Conservation (phyloP, 225 moss, liverwort and hornwort species). For the Physcomitrellopsis africana region DNA sequence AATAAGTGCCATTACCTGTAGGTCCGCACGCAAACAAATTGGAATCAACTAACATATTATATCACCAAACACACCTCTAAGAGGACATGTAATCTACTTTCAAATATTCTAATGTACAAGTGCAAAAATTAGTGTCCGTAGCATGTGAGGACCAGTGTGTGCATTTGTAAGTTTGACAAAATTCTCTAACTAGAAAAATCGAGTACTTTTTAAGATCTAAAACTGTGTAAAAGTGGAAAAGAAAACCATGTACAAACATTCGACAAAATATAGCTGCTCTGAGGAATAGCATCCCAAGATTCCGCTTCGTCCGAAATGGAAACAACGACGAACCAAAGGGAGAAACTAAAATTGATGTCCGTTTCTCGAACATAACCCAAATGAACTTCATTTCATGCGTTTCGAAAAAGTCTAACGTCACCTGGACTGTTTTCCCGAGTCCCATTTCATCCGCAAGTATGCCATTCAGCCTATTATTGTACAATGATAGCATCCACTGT, state of each 20-base stretch:
- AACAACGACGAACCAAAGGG: too few species aligned
- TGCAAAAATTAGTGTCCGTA: background rate
- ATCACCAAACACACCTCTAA: background rate
- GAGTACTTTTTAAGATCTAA: too few species aligned
- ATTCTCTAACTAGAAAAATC: too few species aligned
- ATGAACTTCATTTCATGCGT: constrained; percentile 3
- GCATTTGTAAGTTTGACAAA: too few species aligned
- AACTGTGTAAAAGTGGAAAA: too few species aligned
- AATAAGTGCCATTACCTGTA: constrained; percentile 98
- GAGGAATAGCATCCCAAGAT: too few species aligned
- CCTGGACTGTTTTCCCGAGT: constrained; percentile 98
- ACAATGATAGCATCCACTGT: constrained; percentile 99
- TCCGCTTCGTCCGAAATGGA: too few species aligned
- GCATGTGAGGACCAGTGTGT: too few species aligned
- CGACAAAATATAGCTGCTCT: too few species aligned
- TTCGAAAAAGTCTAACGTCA: constrained; percentile 40
- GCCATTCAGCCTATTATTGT: constrained; percentile 99
- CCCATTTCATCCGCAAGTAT: constrained; percentile 99
- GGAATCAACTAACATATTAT: constrained; percentile 15
- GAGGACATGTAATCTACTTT: background rate
- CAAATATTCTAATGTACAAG: background rate
- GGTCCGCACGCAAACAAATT: constrained; percentile 16
- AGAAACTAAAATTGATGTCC: too few species aligned
- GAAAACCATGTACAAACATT: too few species aligned
- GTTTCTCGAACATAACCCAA: constrained; percentile 14